Percentiles rank a stretch among this genome's conserved stretches.
Conservation (phyloP, 1,284 basidiomycete genomes). For the Inonotus hispidus region DNA sequence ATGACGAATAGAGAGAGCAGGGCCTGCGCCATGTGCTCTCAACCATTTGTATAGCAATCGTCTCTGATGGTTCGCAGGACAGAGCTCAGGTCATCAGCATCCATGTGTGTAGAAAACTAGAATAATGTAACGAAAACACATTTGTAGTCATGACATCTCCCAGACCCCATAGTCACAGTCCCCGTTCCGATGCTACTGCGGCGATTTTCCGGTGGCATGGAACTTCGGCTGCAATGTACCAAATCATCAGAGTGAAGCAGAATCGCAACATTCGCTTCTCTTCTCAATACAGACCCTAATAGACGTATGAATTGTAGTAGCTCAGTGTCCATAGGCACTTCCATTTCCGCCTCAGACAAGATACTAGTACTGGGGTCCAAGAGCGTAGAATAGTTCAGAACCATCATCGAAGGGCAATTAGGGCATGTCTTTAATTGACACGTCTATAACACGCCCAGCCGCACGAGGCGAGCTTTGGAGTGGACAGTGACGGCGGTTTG, state of each 20-base stretch:
- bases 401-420: slow-evolving; percentile 34
- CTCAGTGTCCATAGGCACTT: no score
- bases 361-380: no score
- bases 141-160: no score
- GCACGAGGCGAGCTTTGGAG: neutral
- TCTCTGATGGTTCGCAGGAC: neutral
- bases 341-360: no score
- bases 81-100: neutral
- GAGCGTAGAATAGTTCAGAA: slow-evolving; percentile 47
- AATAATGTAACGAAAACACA: no score
- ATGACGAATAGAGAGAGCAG: neutral
- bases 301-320: no score
- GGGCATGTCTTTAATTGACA: neutral
- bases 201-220: neutral
- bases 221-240: neutral
- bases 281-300: neutral
- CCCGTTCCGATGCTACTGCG: neutral
- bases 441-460: neutral
- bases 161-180: no score
- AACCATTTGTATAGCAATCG: neutral
- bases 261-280: neutral
- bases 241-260: neutral
- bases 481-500: neutral
- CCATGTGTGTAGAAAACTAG: neutral
- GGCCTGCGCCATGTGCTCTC: neutral